Percentiles rank a stretch among this genome's conserved stretches.
phyloP scores from a whole-genome alignment of 106 monocot genomes.

The Platanthera guangdongensis region DNA sequence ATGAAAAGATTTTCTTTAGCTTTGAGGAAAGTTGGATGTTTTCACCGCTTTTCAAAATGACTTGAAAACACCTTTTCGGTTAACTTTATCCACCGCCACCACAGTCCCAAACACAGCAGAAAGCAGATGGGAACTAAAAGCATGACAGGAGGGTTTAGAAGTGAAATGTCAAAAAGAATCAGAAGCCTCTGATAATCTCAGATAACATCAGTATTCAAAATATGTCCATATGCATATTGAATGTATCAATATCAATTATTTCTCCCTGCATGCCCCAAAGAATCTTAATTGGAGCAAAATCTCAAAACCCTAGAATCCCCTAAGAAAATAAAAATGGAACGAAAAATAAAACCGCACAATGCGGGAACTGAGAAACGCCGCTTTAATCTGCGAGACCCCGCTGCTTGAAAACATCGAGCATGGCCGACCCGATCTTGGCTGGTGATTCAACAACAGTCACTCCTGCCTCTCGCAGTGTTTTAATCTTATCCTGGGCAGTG shows the following conservation, averaged over 20 bases:
- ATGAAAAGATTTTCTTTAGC: no score
- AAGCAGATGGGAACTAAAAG: no score
- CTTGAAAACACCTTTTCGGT: no score
- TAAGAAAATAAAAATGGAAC: neutral
- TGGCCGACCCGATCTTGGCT: constrained; percentile 83
- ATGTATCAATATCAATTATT: neutral
- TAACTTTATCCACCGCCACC: no score
- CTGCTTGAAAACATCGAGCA: constrained; percentile 77
- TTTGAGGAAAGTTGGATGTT: no score
- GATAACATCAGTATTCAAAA: neutral
- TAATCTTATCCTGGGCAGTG: constrained; percentile 93
- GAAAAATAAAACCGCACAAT: neutral
- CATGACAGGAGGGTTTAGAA: neutral
- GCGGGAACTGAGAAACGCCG: neutral
- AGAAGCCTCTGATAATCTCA: neutral
- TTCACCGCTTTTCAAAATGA: no score
- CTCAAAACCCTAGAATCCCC: neutral
- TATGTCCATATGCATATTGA: neutral
- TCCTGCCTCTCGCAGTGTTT: constrained; percentile 75
- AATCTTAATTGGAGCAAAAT: neutral
- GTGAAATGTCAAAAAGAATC: constrained; percentile 3
- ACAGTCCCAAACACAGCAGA: no score
- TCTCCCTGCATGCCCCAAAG: neutral
- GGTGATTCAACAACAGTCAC: constrained; percentile 86
- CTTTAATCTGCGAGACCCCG: constrained; percentile 29